phyloP scores from a whole-genome alignment of 306 rosid species.

The Prunus dulcis region DNA sequence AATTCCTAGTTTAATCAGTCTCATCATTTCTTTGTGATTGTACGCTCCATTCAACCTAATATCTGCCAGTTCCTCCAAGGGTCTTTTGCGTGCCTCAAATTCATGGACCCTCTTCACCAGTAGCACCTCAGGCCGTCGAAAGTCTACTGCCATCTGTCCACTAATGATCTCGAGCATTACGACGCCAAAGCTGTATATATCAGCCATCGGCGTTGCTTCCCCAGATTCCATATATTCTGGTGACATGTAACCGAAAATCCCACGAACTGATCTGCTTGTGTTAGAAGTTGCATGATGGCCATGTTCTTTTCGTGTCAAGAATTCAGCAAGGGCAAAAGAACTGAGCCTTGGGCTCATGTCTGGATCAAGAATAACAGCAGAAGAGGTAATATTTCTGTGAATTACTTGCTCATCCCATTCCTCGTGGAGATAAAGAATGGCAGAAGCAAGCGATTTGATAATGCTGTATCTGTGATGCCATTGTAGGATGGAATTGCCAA shows the following conservation, averaged over 20 bases:
- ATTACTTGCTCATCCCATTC: conserved; percentile 98
- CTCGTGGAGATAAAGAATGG: conserved; percentile 88
- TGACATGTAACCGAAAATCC: conserved; percentile 91
- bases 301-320: conserved; percentile 74
- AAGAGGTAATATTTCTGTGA: conserved; percentile 85
- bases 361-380: conserved; percentile 79
- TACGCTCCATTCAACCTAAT: conserved; percentile 58
- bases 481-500: conserved; percentile 30
- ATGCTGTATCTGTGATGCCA: conserved; percentile 80
- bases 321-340: conserved; percentile 90
- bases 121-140: conserved; percentile 79
- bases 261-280: conserved; percentile 49
- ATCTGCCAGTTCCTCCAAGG: conserved; percentile 70
- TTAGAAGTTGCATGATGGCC: conserved; percentile 50
- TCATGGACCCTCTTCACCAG: conserved; percentile 73
- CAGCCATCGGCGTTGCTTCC: conserved; percentile 65
- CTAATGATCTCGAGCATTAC: conserved; percentile 79
- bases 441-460: conserved; percentile 77
- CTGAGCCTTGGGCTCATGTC: conserved; percentile 82
- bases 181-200: conserved; percentile 87
- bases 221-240: conserved; percentile 81
- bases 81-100: conserved; percentile 49
- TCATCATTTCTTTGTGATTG: conserved; percentile 56
- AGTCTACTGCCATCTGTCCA: conserved; percentile 86
- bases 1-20: conserved; percentile 64